Percentiles rank a stretch among this genome's conserved stretches.
Conservation (phyloP, 768 basidiomycete genomes). For the Mrakia frigida region DNA sequence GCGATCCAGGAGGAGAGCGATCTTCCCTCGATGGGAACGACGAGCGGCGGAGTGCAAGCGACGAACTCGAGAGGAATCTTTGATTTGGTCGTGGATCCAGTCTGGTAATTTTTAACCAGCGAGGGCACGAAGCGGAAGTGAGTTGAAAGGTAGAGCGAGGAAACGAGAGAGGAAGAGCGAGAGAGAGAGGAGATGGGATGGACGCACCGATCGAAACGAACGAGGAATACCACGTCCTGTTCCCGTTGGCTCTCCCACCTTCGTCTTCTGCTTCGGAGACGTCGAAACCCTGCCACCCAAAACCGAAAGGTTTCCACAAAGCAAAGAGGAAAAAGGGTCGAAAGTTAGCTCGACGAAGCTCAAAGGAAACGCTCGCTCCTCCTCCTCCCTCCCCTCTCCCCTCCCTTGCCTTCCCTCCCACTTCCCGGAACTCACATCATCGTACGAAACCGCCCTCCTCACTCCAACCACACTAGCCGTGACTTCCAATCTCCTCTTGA, state of each 20-base stretch:
- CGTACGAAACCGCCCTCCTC: background rate
- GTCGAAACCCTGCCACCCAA: background rate
- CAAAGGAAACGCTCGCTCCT: background rate
- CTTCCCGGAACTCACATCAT: constrained; percentile 12
- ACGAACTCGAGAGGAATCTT: background rate
- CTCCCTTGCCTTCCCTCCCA: background rate
- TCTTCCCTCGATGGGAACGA: constrained; percentile 14
- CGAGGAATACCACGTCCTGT: constrained; percentile 22
- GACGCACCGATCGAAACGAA: constrained; percentile 21
- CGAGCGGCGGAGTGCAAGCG: background rate
- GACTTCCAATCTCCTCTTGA: constrained; percentile 4
- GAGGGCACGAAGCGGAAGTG: too few relatives aligned
- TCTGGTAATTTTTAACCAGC: background rate
- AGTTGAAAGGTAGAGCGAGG: too few relatives aligned
- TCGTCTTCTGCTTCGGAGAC: background rate
- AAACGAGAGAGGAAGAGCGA: background rate
- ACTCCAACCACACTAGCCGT: constrained; percentile 21
- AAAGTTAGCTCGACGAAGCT: background rate
- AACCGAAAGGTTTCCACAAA: too few relatives aligned
- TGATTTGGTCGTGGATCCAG: constrained; percentile 30
- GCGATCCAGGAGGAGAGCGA: constrained; percentile 12
- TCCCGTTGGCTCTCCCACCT: background rate
- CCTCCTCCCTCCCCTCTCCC: background rate
- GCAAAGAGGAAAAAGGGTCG: background rate
- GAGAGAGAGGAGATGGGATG: background rate